Evolutionary conservation across 2,329 filamentous ascomycete species (phyloP).

Genomic region (Apiospora malaysiana): DNA sequence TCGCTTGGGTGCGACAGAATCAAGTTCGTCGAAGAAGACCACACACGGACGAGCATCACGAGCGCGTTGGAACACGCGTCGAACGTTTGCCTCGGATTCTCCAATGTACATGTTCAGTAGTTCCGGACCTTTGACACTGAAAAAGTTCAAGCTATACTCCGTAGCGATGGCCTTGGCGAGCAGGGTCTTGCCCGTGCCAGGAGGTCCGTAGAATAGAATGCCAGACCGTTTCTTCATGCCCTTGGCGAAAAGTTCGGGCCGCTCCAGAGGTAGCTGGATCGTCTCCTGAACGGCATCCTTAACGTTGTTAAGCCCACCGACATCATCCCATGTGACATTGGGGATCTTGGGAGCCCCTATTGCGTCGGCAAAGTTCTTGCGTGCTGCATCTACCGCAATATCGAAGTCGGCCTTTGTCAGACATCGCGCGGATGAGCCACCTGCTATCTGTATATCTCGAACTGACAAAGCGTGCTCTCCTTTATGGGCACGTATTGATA

Average conservation of each 20-base stretch:
- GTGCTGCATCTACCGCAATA: slow-evolving; percentile 88
- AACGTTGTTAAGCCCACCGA: slow-evolving; percentile 89
- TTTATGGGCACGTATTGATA: slow-evolving; percentile 59
- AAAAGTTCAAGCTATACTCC: slow-evolving; percentile 93
- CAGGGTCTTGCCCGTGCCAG: slow-evolving; percentile 91
- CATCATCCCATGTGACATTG: slow-evolving; percentile 95
- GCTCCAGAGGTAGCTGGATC: slow-evolving; percentile 88
- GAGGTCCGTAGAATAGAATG: slow-evolving; percentile 90
- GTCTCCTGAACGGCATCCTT: slow-evolving; percentile 98
- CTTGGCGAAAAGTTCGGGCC: slow-evolving; percentile 93
- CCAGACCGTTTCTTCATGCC: slow-evolving; percentile 98
- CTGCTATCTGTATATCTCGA: slow-evolving; percentile 86
- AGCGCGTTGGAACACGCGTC: slow-evolving; percentile 85
- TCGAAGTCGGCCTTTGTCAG: slow-evolving; percentile 87
- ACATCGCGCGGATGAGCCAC: slow-evolving; percentile 78
- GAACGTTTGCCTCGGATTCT: slow-evolving; percentile 90
- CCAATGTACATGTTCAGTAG: slow-evolving; percentile 96
- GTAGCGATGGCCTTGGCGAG: slow-evolving; percentile 92
- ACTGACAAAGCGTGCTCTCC: slow-evolving; percentile 60
- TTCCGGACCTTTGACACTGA: slow-evolving; percentile 90
- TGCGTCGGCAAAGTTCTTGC: slow-evolving; percentile 97
- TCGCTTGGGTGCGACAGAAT: slow-evolving; percentile 93
- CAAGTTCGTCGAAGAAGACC: slow-evolving; percentile 92
- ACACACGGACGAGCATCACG: slow-evolving; percentile 86
- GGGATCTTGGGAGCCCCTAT: slow-evolving; percentile 98